Conservation (phyloP, 2,329 filamentous ascomycete genomes). For the Aspergillus quadricinctus region DNA sequence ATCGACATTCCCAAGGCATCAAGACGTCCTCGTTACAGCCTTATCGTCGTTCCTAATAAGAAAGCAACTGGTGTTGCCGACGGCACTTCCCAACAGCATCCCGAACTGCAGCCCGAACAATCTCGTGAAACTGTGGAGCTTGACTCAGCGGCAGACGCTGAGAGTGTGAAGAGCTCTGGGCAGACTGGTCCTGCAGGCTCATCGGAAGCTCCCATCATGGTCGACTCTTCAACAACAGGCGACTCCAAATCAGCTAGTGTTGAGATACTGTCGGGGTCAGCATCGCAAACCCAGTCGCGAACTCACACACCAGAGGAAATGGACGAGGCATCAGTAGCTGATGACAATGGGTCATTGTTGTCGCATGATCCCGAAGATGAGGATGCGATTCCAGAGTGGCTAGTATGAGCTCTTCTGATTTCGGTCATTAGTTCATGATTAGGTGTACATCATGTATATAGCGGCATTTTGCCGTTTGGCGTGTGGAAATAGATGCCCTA, state of each 20-base stretch:
- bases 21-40: conserved; percentile 21
- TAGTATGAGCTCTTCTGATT: conserved; percentile 37
- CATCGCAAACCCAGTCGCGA: conserved; percentile 11
- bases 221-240: conserved; percentile 22
- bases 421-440: background rate
- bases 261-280: conserved; percentile 19
- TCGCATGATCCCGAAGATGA: conserved; percentile 63
- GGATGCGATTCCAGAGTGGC: conserved; percentile 62
- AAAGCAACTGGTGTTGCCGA: background rate
- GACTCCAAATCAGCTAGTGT: conserved; percentile 23
- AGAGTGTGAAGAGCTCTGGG: background rate
- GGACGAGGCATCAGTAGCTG: conserved; percentile 25
- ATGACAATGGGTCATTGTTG: conserved; percentile 50
- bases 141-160: background rate
- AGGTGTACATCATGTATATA: background rate
- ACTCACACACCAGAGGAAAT: conserved; percentile 10
- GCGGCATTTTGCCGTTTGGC: too few species aligned
- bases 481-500: background rate
- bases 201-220: conserved; percentile 19
- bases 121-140: background rate
- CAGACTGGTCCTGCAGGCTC: conserved; percentile 10
- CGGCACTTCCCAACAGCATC: background rate
- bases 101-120: background rate
- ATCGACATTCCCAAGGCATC: background rate
- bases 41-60: conserved; percentile 28